These are phyloP conservation scores for Penicillium carneum DNA, from an alignment of 2,329 filamentous ascomycete genomes.

Conservation along the genomic window DNA sequence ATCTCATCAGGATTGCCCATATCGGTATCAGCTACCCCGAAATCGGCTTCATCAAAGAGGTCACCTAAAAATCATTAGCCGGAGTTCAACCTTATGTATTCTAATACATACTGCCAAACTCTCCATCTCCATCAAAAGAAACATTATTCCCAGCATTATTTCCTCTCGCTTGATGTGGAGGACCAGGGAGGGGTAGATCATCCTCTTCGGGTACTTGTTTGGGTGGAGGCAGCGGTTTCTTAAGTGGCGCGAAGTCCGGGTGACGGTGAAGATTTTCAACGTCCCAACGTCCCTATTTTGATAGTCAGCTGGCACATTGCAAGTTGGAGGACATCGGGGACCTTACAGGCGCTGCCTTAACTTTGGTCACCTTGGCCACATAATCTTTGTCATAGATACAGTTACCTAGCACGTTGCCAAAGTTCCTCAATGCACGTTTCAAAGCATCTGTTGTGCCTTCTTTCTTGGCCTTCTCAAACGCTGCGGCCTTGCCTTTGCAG, in stretches of 20 bases:
- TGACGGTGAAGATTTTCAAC: slow-evolving; percentile 83
- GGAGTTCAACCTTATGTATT: background rate
- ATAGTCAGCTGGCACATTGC: slow-evolving; percentile 24
- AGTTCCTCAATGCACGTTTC: slow-evolving; percentile 86
- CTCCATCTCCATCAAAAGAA: slow-evolving; percentile 50
- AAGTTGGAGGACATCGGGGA: background rate
- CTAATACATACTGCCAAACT: slow-evolving; percentile 52
- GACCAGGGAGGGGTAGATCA: slow-evolving; percentile 54
- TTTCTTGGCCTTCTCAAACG: slow-evolving; percentile 98
- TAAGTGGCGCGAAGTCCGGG: slow-evolving; percentile 69
- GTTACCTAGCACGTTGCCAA: slow-evolving; percentile 96
- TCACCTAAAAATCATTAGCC: slow-evolving; percentile 49
- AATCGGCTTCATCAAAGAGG: slow-evolving; percentile 80
- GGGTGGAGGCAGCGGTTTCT: slow-evolving; percentile 60
- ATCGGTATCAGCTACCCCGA: slow-evolving; percentile 65
- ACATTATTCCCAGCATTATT: slow-evolving; percentile 39
- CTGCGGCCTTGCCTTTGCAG: slow-evolving; percentile 89
- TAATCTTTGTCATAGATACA: slow-evolving; percentile 98
- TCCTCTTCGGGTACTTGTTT: slow-evolving; percentile 57
- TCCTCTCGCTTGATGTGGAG: slow-evolving; percentile 37
- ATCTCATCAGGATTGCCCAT: slow-evolving; percentile 80
- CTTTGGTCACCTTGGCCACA: slow-evolving; percentile 83
- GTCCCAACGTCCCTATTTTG: slow-evolving; percentile 70
- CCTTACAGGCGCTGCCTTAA: slow-evolving; percentile 74
- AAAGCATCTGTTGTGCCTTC: slow-evolving; percentile 93